Evolutionary conservation across 179 eudicot species (phyloP).

Genomic region (Silene vulgaris): DNA sequence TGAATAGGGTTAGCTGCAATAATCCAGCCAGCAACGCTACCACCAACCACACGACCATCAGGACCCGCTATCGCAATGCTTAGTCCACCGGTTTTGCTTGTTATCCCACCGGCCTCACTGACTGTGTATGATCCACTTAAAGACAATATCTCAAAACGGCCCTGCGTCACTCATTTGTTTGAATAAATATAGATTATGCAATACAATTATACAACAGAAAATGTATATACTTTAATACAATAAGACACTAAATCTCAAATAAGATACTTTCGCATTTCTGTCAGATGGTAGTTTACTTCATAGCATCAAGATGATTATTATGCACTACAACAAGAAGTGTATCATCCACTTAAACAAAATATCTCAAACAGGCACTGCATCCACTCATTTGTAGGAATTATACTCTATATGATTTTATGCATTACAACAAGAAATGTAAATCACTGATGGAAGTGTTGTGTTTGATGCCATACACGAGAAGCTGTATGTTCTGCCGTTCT

Average conservation of each 20-base stretch:
- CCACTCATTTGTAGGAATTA: too few relatives aligned
- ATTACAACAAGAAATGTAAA: too few relatives aligned
- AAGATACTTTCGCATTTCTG: background rate
- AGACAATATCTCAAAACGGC: constrained; percentile 83
- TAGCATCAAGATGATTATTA: background rate
- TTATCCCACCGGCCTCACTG: constrained; percentile 55
- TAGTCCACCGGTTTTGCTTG: constrained; percentile 62
- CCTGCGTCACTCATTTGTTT: constrained; percentile 41
- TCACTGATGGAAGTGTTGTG: background rate
- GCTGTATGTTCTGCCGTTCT: background rate
- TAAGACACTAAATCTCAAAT: background rate
- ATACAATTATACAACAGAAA: background rate
- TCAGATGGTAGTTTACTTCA: background rate
- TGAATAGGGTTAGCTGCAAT: constrained; percentile 85
- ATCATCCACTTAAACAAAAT: background rate
- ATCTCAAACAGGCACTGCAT: too few relatives aligned
- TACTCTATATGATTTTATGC: too few relatives aligned
- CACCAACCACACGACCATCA: constrained; percentile 94
- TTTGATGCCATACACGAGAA: background rate
- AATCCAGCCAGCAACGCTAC: constrained; percentile 70
- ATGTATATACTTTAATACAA: background rate
- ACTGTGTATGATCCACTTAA: constrained; percentile 66
- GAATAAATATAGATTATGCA: background rate
- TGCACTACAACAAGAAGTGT: background rate
- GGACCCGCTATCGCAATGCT: constrained; percentile 79